Evolutionary conservation across 2,329 filamentous ascomycete genomes (phyloP).

Genomic region (Paraphaeosphaeria minitans): DNA sequence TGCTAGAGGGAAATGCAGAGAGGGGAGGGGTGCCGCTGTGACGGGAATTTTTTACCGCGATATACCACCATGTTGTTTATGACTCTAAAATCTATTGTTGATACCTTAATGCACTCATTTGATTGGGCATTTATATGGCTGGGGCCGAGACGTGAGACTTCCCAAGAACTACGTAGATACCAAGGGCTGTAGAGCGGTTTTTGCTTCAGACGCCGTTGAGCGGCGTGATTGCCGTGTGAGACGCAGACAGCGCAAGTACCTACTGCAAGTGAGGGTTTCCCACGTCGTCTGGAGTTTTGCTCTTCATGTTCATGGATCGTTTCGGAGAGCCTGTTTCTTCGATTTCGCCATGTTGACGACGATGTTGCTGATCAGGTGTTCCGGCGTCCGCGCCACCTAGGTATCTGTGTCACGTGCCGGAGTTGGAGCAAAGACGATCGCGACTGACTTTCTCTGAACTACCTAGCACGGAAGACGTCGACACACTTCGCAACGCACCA

Average conservation of each 20-base stretch:
- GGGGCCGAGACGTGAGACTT: not conserved
- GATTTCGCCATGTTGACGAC: too few species aligned
- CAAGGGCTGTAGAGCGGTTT: not conserved
- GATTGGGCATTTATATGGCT: not conserved
- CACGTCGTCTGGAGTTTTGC: not conserved
- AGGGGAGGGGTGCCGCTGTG: not conserved
- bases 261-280: not conserved
- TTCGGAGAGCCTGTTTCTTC: too few species aligned
- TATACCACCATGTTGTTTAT: not conserved
- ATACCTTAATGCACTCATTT: constrained; percentile 5
- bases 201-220: not conserved
- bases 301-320: not conserved
- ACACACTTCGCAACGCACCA: not conserved
- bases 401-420: too few species aligned
- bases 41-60: not conserved
- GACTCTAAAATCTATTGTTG: not conserved
- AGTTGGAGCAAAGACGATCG: not conserved
- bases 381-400: too few species aligned
- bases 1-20: not conserved
- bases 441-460: not conserved
- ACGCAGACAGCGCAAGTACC: not conserved
- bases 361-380: too few species aligned
- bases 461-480: not conserved
- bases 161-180: not conserved
- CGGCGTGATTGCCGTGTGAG: not conserved